Conservation (phyloP, 1,284 basidiomycete species). For the Phylloboletellus chloephorus region DNA sequence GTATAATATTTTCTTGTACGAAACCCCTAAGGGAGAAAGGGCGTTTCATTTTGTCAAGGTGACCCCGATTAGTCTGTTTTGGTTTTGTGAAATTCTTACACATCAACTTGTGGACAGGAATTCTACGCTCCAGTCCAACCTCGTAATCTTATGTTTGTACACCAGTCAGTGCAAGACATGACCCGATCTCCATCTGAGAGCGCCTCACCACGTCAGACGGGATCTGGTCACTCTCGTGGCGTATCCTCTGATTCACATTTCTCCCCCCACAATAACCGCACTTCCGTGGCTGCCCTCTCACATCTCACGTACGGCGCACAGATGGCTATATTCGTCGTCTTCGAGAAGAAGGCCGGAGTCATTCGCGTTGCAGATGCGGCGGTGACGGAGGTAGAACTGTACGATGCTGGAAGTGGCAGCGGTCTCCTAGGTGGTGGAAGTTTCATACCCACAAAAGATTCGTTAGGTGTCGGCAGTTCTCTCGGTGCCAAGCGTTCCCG, state of each 20-base stretch:
- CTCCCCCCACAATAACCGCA: conserved; percentile 17
- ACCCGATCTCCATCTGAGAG: conserved; percentile 43
- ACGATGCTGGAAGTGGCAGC: conserved; percentile 41
- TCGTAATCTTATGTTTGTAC: conserved; percentile 59
- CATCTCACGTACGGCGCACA: conserved; percentile 56
- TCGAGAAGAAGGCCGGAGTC: conserved; percentile 77
- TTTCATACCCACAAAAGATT: conserved; percentile 19
- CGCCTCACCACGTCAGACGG: conserved; percentile 24
- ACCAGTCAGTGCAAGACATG: conserved; percentile 57
- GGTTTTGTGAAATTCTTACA: neutral
- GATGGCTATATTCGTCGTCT: conserved; percentile 68
- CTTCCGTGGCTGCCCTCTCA: conserved; percentile 16
- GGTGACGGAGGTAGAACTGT: conserved; percentile 68
- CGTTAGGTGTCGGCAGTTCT: conserved; percentile 17
- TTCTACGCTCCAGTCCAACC: conserved; percentile 71
- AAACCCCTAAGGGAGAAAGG: conserved; percentile 74
- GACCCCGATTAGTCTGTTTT: conserved; percentile 1
- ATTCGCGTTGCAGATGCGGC: conserved; percentile 74
- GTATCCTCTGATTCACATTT: conserved; percentile 22
- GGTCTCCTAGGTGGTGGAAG: conserved; percentile 25
- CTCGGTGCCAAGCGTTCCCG: conserved; percentile 40
- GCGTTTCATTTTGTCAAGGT: conserved; percentile 78
- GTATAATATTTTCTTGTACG: conserved; percentile 65
- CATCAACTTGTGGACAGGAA: conserved; percentile 44
- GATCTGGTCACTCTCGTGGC: conserved; percentile 22